phyloP scores from a whole-genome alignment of 768 basidiomycete genomes.

The Clitopilus hobsonii region DNA sequence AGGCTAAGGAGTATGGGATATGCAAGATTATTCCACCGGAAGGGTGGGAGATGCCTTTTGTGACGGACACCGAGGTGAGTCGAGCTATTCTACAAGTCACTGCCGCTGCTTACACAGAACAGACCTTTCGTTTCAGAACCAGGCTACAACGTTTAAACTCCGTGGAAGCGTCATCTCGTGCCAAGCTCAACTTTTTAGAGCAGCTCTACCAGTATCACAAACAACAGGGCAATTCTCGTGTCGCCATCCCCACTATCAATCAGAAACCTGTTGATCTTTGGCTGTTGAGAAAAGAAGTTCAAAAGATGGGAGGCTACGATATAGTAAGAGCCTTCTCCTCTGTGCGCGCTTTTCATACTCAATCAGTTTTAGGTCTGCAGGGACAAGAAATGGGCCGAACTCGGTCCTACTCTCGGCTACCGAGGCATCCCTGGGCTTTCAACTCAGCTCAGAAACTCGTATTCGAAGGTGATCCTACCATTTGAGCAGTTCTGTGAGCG shows the following conservation, averaged over 20 bases:
- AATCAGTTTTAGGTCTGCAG: constrained; percentile 60
- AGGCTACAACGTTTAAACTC: constrained; percentile 92
- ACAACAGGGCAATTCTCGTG: constrained; percentile 87
- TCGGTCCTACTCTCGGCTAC: constrained; percentile 82
- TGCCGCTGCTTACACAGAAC: constrained; percentile 39
- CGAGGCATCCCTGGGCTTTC: constrained; percentile 77
- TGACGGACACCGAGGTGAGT: constrained; percentile 88
- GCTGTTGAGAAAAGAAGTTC: constrained; percentile 89
- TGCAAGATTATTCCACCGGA: constrained; percentile 94
- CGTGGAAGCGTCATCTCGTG: constrained; percentile 94
- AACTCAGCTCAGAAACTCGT: constrained; percentile 86
- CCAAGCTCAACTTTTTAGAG: constrained; percentile 95
- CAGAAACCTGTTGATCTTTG: constrained; percentile 91
- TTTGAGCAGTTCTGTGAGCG: constrained; percentile 88
- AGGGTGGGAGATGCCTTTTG: constrained; percentile 95
- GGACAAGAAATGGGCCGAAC: constrained; percentile 82
- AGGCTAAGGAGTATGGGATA: constrained; percentile 77
- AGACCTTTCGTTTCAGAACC: constrained; percentile 95
- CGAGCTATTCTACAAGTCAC: constrained; percentile 9
- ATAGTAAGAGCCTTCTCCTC: constrained; percentile 44
- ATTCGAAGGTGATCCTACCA: constrained; percentile 88
- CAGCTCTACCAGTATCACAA: constrained; percentile 96
- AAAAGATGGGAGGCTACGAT: constrained; percentile 83
- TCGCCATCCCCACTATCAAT: constrained; percentile 92
- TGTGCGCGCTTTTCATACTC: constrained; percentile 8